Conservation (phyloP, 169 alveolate genomes). For the Ichthyophthirius multifiliis region DNA sequence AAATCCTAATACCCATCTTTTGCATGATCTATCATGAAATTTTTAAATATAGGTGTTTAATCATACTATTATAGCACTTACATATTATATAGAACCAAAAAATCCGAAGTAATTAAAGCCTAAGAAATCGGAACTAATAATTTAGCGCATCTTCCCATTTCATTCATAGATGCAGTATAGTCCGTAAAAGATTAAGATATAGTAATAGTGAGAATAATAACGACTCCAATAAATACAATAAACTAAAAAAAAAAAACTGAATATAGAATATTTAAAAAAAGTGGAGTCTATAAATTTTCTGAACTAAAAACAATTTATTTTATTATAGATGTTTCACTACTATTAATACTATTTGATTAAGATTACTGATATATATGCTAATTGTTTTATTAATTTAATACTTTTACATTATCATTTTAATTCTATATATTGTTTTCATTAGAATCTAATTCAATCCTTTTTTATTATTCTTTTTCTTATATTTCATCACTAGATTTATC, state of each 20-base stretch:
- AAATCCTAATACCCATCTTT: neutral
- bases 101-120: neutral
- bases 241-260: neutral
- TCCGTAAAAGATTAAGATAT: neutral
- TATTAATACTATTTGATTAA: neutral
- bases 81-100: neutral
- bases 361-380: no score
- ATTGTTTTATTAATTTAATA: no score
- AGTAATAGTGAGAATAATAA: neutral
- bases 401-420: neutral
- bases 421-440: neutral
- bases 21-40: neutral
- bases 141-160: constrained; percentile 3
- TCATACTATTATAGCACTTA: neutral
- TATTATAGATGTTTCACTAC: neutral
- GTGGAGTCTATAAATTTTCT: neutral
- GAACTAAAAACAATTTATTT: neutral
- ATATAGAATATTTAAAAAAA: neutral
- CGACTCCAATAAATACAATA: neutral
- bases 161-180: neutral
- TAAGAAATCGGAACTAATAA: neutral
- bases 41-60: neutral
- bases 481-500: neutral
- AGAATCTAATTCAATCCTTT: neutral
- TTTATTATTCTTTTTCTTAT: neutral